These are phyloP conservation scores for Diversispora eburnea DNA, from an alignment of 192 early-diverging fungal species.

Conservation along the genomic window DNA sequence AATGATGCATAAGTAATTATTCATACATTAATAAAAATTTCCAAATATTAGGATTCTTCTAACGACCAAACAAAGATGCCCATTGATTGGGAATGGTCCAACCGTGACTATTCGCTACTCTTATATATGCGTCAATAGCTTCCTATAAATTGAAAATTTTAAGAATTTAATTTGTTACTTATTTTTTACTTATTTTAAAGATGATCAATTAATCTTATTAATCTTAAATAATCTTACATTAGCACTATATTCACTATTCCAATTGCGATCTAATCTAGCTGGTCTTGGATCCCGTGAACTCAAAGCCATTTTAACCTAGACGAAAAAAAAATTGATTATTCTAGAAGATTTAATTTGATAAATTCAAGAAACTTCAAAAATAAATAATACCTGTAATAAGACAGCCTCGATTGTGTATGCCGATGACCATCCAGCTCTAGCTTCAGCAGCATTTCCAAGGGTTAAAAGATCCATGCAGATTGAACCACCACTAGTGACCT, in stretches of 20 bases:
- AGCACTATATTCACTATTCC: slow-evolving; percentile 36
- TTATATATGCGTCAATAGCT: slow-evolving; percentile 38
- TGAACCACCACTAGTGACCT: slow-evolving; percentile 42
- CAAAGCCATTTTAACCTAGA: slow-evolving; percentile 36
- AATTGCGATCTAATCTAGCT: slow-evolving; percentile 38
- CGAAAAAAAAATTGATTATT: neutral
- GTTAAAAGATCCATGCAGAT: slow-evolving; percentile 43
- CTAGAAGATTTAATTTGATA: neutral
- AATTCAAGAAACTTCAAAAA: neutral
- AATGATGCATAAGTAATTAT: too few species aligned
- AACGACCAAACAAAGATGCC: slow-evolving; percentile 14
- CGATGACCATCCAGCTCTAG: slow-evolving; percentile 35
- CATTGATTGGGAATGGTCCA: slow-evolving; percentile 33
- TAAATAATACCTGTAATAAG: slow-evolving; percentile 29
- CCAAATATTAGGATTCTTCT: neutral
- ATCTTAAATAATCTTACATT: neutral
- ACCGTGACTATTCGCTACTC: slow-evolving; percentile 36
- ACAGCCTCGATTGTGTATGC: slow-evolving; percentile 36
- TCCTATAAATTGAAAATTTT: slow-evolving; percentile 20
- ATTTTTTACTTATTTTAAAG: neutral
- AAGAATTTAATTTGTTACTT: neutral
- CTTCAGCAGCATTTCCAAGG: slow-evolving; percentile 7
- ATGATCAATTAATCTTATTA: neutral
- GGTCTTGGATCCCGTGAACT: slow-evolving; percentile 38
- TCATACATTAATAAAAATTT: too few species aligned